Base-by-base conservation (phyloP, 1,139 yeast species). In the Hemisphaericaspora lyxosophila region DNA sequence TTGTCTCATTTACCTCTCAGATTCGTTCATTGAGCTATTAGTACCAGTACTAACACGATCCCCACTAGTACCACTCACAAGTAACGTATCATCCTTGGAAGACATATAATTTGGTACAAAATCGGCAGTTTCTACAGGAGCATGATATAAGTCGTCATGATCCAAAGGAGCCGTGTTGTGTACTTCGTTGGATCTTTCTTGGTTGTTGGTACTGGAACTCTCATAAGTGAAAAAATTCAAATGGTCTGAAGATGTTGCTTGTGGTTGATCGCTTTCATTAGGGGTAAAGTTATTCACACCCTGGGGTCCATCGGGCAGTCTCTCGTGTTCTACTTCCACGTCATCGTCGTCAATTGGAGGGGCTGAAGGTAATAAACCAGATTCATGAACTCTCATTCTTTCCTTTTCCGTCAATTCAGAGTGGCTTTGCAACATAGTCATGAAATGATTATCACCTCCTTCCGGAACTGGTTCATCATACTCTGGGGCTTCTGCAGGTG, bases 321-420 rank as follows among this genome's bases (percentile, higher is more conserved):
- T 35, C 20, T 35, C 44, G 6, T 45, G 48, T n/a, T 46, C 46
- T 7, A 47, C 55, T 13, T 54, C 62, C 11, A 48, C 55, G 20
- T 55, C 62, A 6, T 51, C 48, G 9, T 54, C 54, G 20, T 52
- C 64, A 18, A 60, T 49, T 4, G 64, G 71, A 1, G 87, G 86
- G 26, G 74, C 80, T 0, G 87, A 80, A 0, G 89, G 88, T 26
- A 81, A 52, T 29, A 82, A 62, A 11, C 83, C 71, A 24, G 71
- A 69, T 51, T 81, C 88, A 42, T 70, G 70, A 13, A 70, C 63
- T 41, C 73, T 64, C 51, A 81, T 58, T 18, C 70, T 53, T 44
- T 80, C 83, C 54, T 82, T 82, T 42, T 82, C 88, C 1, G 71
- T 50, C 30, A 67, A 42, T 19, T 51, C 50, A 20, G 40, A 44